Percentiles rank a stretch among this genome's conserved stretches.
Evolutionary conservation across 1,284 basidiomycete genomes (phyloP).

Genomic region (Xanthoconium separans): DNA sequence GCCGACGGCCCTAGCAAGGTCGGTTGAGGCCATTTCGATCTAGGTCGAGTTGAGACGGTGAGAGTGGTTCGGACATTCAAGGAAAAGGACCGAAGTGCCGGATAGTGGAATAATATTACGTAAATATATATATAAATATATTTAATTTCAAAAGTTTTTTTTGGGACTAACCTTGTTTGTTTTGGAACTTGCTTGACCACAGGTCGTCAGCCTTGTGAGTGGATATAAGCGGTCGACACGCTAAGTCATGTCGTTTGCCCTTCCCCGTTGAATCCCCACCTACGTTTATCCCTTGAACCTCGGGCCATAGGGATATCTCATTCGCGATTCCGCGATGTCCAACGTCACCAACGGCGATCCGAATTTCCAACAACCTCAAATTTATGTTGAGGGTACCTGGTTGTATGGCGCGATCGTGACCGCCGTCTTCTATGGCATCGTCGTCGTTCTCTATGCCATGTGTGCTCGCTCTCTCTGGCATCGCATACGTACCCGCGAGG

Average conservation of each 20-base stretch:
- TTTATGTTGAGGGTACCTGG: conserved; percentile 32
- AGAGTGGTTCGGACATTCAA: too few relatives aligned
- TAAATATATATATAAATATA: background rate
- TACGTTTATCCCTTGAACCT: conserved; percentile 4
- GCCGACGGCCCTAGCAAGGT: conserved; percentile 30
- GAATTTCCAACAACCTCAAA: conserved; percentile 14
- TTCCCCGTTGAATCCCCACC: background rate
- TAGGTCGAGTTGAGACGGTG: too few relatives aligned
- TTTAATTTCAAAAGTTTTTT: background rate
- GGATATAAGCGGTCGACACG: background rate
- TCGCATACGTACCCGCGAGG: conserved; percentile 14
- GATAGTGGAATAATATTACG: background rate
- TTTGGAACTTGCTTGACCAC: too few relatives aligned
- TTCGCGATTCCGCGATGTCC: conserved; percentile 13
- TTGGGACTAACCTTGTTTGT: background rate
- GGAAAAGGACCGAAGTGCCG: background rate
- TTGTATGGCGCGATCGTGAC: conserved; percentile 33
- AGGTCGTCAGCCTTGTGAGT: background rate
- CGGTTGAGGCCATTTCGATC: conserved; percentile 20
- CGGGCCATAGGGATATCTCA: background rate
- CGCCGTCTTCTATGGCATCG: conserved; percentile 29
- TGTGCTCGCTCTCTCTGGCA: conserved; percentile 31
- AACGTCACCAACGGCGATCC: conserved; percentile 8
- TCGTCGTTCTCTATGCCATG: conserved; percentile 28
- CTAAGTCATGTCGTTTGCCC: too few relatives aligned